phyloP scores from a whole-genome alignment of 2,329 filamentous ascomycete species.

The Tolypocladium cylindrosporum region DNA sequence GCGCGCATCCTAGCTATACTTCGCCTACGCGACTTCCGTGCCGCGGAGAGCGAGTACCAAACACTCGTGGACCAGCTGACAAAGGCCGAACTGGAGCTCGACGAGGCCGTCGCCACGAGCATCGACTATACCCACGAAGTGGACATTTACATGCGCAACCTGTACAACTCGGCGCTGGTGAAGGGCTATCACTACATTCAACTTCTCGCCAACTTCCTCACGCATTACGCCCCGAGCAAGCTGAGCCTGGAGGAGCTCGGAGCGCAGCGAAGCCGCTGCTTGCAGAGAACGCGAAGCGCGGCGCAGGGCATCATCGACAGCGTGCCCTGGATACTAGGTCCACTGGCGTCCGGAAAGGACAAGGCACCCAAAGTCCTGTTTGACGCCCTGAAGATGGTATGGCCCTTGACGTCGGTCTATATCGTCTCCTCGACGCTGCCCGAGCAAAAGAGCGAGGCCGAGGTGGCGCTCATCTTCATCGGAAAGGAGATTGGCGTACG shows the following conservation, averaged over 20 bases:
- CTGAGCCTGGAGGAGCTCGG: constrained; percentile 14
- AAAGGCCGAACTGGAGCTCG: constrained; percentile 13
- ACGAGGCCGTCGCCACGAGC: constrained; percentile 7
- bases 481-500: constrained; percentile 25
- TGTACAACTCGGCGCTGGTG: constrained; percentile 21
- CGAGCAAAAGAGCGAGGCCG: constrained; percentile 17
- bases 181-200: constrained; percentile 24
- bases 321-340: constrained; percentile 15
- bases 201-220: constrained; percentile 23
- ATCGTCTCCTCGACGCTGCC: constrained; percentile 15
- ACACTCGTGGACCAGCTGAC: constrained; percentile 14
- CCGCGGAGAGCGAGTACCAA: constrained; percentile 16
- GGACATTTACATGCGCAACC: constrained; percentile 21
- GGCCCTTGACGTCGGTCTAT: constrained; percentile 24
- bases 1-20: constrained; percentile 16
- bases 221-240: constrained; percentile 16
- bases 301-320: constrained; percentile 18
- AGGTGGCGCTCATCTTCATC: constrained; percentile 18
- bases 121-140: constrained; percentile 4
- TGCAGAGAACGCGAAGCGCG: constrained; percentile 14
- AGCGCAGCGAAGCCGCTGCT: constrained; percentile 17
- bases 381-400: constrained; percentile 26
- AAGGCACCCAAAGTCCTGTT: constrained; percentile 22
- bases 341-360: constrained; percentile 12
- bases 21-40: constrained; percentile 13